phyloP scores from a whole-genome alignment of 306 rosid species.

The Cercis canadensis region DNA sequence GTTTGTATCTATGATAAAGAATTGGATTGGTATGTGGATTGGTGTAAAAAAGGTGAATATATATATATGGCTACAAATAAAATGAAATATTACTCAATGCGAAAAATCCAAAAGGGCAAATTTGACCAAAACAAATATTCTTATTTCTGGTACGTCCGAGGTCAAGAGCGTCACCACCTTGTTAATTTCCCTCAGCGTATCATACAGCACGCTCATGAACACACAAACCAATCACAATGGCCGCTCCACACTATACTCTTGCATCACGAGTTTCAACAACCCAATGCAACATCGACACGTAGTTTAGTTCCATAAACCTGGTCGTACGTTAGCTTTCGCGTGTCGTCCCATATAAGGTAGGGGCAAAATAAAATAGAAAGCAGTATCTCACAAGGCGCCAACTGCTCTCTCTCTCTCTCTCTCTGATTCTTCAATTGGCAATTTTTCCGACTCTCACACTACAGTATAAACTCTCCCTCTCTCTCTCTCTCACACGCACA shows the following conservation, averaged over 20 bases:
- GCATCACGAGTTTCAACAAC: background rate
- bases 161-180: background rate
- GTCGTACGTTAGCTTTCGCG: background rate
- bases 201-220: background rate
- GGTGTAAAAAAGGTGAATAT: too few species aligned
- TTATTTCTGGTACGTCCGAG: background rate
- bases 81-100: too few species aligned
- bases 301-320: background rate
- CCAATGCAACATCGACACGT: background rate
- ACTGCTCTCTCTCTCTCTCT: conserved; percentile 19
- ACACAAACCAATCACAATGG: background rate
- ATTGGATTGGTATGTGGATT: too few species aligned
- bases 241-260: background rate
- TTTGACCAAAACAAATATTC: too few species aligned
- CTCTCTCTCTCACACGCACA: too few species aligned
- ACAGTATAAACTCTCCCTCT: background rate
- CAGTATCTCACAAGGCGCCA: conserved; percentile 4
- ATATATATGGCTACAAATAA: too few species aligned
- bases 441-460: background rate
- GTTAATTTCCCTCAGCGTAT: background rate
- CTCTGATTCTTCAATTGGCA: background rate
- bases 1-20: too few species aligned
- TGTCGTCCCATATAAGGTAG: background rate
- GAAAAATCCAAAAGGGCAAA: too few species aligned
- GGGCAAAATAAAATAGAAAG: background rate